Base-by-base conservation (phyloP, 176 grass and related monocot species). In the Raddia distichophylla region DNA sequence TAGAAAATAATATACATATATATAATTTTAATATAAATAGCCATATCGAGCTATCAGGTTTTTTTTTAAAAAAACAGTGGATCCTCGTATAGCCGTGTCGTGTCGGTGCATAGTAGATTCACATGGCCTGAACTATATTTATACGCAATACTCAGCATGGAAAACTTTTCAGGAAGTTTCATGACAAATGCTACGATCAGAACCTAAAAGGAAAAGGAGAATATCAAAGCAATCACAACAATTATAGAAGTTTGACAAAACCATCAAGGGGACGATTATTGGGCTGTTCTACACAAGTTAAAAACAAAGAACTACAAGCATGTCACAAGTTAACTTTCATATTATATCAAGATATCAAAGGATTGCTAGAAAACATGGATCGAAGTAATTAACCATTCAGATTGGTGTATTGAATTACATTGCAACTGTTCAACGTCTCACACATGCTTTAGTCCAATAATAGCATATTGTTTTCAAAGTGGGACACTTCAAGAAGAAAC, bases 231-330 rank as follows among this genome's bases (percentile, higher is more conserved):
- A 53, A 79, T 33, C 4, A 62, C 5, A 62, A 62, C 4, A 40
- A 62, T 14, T 33, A 34, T 13, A 62, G 13, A 69, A 22, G 67
- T 15, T 27, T 33, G 50, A 71, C 27, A 19, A 5, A 10, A 19
- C 18, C 51, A 73, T 66, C 42, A 58, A 16, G 2, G 46, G 19
- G 16, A 45, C 19, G 27, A 54, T 84, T 55, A 87, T 82, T 56
- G 19, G 71, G 40, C 60, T 20, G 45, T 12, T 35, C 43, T 55
- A 40, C 50, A 74, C 15, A 40, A 48, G 55, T n/a, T 19, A 58
- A 49, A 55, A 61, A 59, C n/a, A 34, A 84, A 62, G 15, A 22
- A 46, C 49, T 16, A 70, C 47, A 64, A 88, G 8, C 20, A 84
- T 16, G 16, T 15, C 46, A 54, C 5, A 10, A 3, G 3, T 47